Evolutionary conservation across 805 yeast genomes (phyloP), one percentile per base, ranked within the genome.

Genomic region (Myxozyma lipomycoides): DNA sequence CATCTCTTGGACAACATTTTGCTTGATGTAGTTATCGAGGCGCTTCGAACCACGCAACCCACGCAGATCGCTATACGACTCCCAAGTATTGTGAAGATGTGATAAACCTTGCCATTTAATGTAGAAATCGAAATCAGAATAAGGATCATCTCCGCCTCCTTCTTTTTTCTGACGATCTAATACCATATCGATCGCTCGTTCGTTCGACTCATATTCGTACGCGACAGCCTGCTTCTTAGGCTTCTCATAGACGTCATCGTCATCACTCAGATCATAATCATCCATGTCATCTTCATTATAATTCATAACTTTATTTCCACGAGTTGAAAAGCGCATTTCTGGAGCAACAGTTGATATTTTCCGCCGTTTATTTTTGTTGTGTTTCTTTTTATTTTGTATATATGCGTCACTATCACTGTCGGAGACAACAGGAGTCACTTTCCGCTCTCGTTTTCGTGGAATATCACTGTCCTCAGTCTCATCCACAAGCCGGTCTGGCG

Each of bases 71-170:
- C 68, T 70, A 69, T 84, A 89, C 1, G 78, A 66, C 65, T 90
- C 96, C 97, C 97, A 93, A 0, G 96, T 83, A 67, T 91, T 93
- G 70, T 93, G 99, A 55, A 93, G 73, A 70, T 93, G 98, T 12
- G 97, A 86, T 55, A 81, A 74, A 47, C 79, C 86, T 18, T 78
- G 74, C 98, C 99, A 93, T 70, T 93, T 93, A 61, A 93, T 77
- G 19, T 54, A 57, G 35, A 62, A 63, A 49, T 64, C 71, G 48
- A 61, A 62, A 26, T 61, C 67, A 43, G 46, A 48, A 35, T 40
- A 68, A 54, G 66, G 64, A 48, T 61, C 71, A 30, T 60, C 64
- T 19, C 59, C 64, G 3, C 66, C 69, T 39, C 69, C 73, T 4
- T 67, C 76, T 17, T 65, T 64, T 2, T 73, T 72, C 48, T 80